Conservation (phyloP, 2,329 filamentous ascomycete species). For the Cladosporium halotolerans region DNA sequence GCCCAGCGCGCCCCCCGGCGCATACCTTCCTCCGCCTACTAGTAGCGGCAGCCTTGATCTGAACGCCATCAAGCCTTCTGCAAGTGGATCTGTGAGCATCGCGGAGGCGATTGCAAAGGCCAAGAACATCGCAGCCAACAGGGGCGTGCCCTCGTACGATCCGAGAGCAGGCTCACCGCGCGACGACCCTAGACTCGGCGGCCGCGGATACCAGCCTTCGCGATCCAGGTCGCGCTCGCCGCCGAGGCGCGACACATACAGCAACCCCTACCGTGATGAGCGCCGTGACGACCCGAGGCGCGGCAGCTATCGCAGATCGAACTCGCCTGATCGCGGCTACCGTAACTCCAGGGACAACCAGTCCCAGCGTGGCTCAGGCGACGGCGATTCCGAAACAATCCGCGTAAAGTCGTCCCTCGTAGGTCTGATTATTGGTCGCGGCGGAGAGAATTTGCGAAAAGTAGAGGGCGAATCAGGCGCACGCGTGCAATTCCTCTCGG, state of each 20-base stretch:
- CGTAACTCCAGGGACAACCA: conserved; percentile 23
- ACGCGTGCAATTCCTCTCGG: conserved; percentile 80
- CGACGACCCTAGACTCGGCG: conserved; percentile 44
- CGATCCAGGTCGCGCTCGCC: conserved; percentile 66
- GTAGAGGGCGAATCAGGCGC: conserved; percentile 79
- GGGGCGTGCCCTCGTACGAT: conserved; percentile 55
- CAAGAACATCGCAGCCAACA: conserved; percentile 72
- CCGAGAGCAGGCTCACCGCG: conserved; percentile 31
- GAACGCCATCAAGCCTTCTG: conserved; percentile 71
- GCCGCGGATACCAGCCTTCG: conserved; percentile 56
- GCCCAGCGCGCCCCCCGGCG: conserved; percentile 28
- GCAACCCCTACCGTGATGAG: conserved; percentile 77
- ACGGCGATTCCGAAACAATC: conserved; percentile 67
- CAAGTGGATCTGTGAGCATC: conserved; percentile 75
- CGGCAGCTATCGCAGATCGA: conserved; percentile 60
- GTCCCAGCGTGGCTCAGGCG: conserved; percentile 34
- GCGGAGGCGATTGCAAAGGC: conserved; percentile 80
- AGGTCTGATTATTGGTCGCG: conserved; percentile 82
- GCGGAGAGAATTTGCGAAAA: conserved; percentile 80
- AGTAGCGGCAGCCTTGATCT: conserved; percentile 72
- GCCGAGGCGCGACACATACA: conserved; percentile 59
- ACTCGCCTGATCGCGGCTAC: conserved; percentile 51
- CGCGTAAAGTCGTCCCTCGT: conserved; percentile 81
- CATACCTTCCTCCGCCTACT: conserved; percentile 58
- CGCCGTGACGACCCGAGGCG: conserved; percentile 62